These are phyloP conservation scores for Parietaria judaica DNA, from an alignment of 306 rosid genomes.

Conservation along the genomic window DNA sequence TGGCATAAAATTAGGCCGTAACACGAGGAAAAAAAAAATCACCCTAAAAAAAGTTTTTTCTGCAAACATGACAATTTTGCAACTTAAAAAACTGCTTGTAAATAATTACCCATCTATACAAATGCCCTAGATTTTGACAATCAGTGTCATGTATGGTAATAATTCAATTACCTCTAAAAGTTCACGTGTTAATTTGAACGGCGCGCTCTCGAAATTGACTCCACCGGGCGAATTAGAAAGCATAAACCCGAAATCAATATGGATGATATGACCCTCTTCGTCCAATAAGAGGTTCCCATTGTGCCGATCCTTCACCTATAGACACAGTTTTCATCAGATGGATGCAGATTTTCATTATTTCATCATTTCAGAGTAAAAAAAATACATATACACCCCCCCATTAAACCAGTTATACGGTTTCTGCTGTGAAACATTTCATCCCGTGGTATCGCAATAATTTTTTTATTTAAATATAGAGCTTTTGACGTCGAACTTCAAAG, in stretches of 20 bases:
- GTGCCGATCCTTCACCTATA: constrained; percentile 89
- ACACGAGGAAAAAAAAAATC: no score
- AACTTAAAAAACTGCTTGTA: no score
- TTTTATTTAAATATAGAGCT: neutral
- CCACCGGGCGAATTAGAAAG: constrained; percentile 99
- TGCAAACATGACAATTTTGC: no score
- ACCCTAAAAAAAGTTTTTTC: no score
- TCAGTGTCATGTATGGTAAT: neutral
- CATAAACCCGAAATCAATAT: constrained; percentile 98
- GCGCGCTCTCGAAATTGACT: constrained; percentile 98
- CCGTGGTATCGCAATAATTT: neutral
- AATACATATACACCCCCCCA: no score
- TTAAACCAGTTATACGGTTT: no score
- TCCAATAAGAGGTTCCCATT: constrained; percentile 94
- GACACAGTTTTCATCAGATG: neutral
- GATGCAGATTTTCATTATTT: neutral
- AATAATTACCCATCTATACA: no score
- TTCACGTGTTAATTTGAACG: constrained; percentile 93
- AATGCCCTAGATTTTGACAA: neutral
- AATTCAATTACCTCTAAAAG: constrained; percentile 68
- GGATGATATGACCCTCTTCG: constrained; percentile 97
- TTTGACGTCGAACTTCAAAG: neutral
- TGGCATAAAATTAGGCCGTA: no score
- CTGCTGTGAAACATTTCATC: no score
- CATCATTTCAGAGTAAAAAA: neutral